Evolutionary conservation across 768 basidiomycete species (phyloP).

Genomic region (Hirschioporus abietinus): DNA sequence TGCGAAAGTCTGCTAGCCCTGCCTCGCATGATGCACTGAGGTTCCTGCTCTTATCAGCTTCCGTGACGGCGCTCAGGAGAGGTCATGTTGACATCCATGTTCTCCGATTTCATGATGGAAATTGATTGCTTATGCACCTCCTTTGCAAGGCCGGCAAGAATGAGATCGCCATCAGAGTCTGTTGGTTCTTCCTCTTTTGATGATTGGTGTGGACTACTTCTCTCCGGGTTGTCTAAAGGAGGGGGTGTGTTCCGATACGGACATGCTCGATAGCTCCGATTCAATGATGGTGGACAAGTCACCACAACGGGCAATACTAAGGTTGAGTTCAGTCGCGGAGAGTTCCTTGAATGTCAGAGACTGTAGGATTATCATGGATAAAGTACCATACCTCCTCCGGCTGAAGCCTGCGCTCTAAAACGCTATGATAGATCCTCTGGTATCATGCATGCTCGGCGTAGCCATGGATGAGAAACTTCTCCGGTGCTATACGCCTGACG

Average conservation of each 20-base stretch:
- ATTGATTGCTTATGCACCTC: constrained; percentile 25
- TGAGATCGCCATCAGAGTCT: constrained; percentile 16
- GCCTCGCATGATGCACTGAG: not conserved
- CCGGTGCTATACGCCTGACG: constrained; percentile 7
- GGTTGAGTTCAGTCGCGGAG: constrained; percentile 19
- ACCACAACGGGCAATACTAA: constrained; percentile 19
- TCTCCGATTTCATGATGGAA: constrained; percentile 7
- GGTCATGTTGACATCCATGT: not conserved
- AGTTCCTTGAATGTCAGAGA: constrained; percentile 20
- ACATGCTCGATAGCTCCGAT: constrained; percentile 66
- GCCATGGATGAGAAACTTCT: constrained; percentile 23
- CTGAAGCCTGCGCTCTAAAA: constrained; percentile 8
- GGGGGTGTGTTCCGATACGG: constrained; percentile 50
- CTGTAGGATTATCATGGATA: not conserved
- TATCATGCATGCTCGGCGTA: constrained; percentile 22
- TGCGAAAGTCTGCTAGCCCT: not conserved
- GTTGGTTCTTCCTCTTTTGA: constrained; percentile 36
- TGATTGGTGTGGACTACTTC: constrained; percentile 39
- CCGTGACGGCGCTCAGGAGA: constrained; percentile 1
- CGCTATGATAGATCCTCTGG: constrained; percentile 14
- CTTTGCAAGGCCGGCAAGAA: constrained; percentile 45
- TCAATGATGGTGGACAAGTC: constrained; percentile 77
- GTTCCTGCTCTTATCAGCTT: not conserved
- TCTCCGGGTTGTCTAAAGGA: constrained; percentile 38
- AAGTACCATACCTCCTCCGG: not conserved